phyloP scores from a whole-genome alignment of 2,329 filamentous ascomycete species.

The Colletotrichum nymphaeae region DNA sequence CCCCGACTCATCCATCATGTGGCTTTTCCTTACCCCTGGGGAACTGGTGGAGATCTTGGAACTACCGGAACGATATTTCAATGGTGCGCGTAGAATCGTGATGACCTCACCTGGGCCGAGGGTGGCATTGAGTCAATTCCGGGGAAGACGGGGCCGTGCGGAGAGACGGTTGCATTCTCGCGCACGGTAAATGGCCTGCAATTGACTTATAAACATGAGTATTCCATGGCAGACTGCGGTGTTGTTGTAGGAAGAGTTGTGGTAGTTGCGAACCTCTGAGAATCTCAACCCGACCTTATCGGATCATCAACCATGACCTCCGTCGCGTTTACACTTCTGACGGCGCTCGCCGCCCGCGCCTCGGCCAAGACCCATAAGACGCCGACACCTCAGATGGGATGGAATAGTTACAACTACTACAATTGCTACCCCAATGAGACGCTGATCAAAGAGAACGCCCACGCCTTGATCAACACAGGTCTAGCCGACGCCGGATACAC shows the following conservation, averaged over 20 bases:
- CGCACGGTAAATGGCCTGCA: not conserved
- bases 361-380: conserved; percentile 38
- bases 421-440: conserved; percentile 59
- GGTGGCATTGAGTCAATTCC: not conserved
- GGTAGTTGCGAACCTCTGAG: not conserved
- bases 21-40: not conserved
- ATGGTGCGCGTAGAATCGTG: conserved; percentile 32
- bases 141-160: conserved; percentile 29
- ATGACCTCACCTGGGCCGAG: conserved; percentile 26
- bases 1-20: not conserved
- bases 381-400: conserved; percentile 59
- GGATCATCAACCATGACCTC: conserved; percentile 1
- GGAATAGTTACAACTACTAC: conserved; percentile 71
- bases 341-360: conserved; percentile 10
- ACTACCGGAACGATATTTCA: conserved; percentile 9
- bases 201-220: conserved; percentile 6
- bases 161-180: not conserved
- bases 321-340: conserved; percentile 13
- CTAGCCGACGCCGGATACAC: conserved; percentile 65
- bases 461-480: conserved; percentile 63
- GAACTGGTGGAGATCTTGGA: not conserved
- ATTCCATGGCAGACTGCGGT: not conserved
- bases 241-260: not conserved
- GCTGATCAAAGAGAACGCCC: conserved; percentile 62
- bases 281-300: not conserved